These are phyloP conservation scores for Pyricularia pennisetigena DNA, from an alignment of 2,329 filamentous ascomycete species.

Conservation along the genomic window DNA sequence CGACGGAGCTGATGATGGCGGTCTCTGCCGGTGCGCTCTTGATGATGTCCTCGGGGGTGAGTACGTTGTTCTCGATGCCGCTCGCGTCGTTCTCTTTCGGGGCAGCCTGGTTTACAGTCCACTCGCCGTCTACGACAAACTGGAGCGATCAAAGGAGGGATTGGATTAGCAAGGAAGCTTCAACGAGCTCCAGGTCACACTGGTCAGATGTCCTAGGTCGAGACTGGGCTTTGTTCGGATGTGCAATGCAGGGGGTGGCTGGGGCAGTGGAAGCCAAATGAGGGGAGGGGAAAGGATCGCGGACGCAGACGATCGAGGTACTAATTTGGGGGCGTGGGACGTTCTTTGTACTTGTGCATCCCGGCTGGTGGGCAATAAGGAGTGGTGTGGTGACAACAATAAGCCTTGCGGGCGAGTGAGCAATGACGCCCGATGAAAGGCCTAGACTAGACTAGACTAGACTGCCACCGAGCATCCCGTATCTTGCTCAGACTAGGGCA, in stretches of 20 bases:
- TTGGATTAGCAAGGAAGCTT: neutral
- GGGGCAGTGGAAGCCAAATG: neutral
- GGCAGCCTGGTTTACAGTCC: slow-evolving; percentile 73
- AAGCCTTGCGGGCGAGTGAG: neutral
- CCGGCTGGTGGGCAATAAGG: too few relatives aligned
- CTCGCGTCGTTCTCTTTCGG: slow-evolving; percentile 74
- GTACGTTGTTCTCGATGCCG: slow-evolving; percentile 88
- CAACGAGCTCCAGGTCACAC: neutral
- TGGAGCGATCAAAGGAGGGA: slow-evolving; percentile 25
- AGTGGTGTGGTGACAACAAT: neutral
- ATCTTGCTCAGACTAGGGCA: neutral
- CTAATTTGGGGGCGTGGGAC: neutral
- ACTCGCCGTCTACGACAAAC: slow-evolving; percentile 93
- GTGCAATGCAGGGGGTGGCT: neutral
- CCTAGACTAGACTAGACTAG: neutral
- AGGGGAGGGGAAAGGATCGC: neutral
- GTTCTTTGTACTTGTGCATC: neutral
- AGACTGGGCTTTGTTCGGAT: neutral
- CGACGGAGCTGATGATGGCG: slow-evolving; percentile 51
- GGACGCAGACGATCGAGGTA: neutral
- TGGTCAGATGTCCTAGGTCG: neutral
- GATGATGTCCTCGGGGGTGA: slow-evolving; percentile 62
- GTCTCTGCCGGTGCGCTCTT: slow-evolving; percentile 34
- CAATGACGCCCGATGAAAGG: neutral
- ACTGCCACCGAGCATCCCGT: neutral